Evolutionary conservation across 2,329 filamentous ascomycete genomes (phyloP).

Genomic region (Sarocladiaceae sp.): DNA sequence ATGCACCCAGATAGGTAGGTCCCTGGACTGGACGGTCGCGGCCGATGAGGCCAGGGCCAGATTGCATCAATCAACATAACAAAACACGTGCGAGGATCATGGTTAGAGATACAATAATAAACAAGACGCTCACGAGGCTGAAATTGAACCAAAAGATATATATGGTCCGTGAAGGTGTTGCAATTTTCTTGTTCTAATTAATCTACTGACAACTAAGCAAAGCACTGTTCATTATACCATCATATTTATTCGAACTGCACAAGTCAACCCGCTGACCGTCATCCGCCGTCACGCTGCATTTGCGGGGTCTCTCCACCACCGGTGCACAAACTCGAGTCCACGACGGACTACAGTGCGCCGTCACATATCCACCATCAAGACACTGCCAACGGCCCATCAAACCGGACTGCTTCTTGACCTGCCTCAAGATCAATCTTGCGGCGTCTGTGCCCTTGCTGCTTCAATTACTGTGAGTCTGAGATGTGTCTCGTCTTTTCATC

Average conservation of each 20-base stretch:
- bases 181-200: not conserved
- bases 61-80: not conserved
- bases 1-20: no score
- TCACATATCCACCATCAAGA: conserved; percentile 1
- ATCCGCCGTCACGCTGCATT: not conserved
- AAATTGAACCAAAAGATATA: no score
- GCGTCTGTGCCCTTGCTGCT: conserved; percentile 3
- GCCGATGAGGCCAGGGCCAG: not conserved
- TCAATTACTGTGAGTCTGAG: conserved; percentile 3
- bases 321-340: no score
- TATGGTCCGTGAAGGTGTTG: no score
- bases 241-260: not conserved
- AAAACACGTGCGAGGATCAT: not conserved
- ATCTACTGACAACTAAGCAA: not conserved
- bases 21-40: not conserved
- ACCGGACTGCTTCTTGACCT: not conserved
- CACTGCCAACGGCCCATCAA: conserved; percentile 3
- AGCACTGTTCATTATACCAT: not conserved
- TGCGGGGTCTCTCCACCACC: conserved; percentile 5
- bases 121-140: not conserved
- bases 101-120: not conserved
- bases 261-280: not conserved
- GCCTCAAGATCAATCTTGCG: not conserved
- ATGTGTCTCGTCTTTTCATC: conserved; percentile 1
- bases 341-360: no score